Percentiles rank a stretch among this genome's conserved stretches.
Conservation (phyloP, 2,329 filamentous ascomycete species). For the Fusarium cicatricum region DNA sequence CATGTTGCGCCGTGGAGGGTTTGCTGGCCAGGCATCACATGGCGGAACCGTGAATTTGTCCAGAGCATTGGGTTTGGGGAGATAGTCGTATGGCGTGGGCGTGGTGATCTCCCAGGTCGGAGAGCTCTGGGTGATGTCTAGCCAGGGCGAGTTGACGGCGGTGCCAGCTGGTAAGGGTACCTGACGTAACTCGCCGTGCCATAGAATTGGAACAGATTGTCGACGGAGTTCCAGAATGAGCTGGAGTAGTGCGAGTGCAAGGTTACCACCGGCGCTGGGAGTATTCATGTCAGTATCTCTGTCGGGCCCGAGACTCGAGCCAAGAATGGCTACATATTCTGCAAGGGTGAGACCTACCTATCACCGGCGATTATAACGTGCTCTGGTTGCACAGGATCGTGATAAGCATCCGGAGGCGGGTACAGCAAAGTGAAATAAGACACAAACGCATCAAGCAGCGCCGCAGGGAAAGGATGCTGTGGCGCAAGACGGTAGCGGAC, state of each 20-base stretch:
- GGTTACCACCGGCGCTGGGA: conserved; percentile 74
- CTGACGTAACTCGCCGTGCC: conserved; percentile 65
- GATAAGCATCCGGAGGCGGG: conserved; percentile 72
- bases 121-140: conserved; percentile 70
- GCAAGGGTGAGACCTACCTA: conserved; percentile 51
- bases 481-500: conserved; percentile 80
- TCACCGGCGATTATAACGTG: conserved; percentile 79
- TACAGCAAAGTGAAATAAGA: conserved; percentile 78
- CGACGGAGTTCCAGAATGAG: conserved; percentile 70
- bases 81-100: conserved; percentile 47
- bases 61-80: conserved; percentile 58
- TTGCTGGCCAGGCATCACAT: conserved; percentile 66
- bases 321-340: background rate
- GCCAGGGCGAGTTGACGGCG: conserved; percentile 72
- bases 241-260: conserved; percentile 72
- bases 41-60: conserved; percentile 44
- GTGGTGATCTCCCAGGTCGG: conserved; percentile 41
- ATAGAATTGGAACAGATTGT: conserved; percentile 57
- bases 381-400: conserved; percentile 68
- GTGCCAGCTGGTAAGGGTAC: conserved; percentile 74
- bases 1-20: conserved; percentile 61
- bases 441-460: conserved; percentile 75
- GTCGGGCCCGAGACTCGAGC: background rate
- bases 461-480: conserved; percentile 77
- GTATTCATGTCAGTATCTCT: conserved; percentile 18